Base-by-base conservation (phyloP, 2,329 filamentous ascomycete genomes). In the Aspergillus vadensis region DNA sequence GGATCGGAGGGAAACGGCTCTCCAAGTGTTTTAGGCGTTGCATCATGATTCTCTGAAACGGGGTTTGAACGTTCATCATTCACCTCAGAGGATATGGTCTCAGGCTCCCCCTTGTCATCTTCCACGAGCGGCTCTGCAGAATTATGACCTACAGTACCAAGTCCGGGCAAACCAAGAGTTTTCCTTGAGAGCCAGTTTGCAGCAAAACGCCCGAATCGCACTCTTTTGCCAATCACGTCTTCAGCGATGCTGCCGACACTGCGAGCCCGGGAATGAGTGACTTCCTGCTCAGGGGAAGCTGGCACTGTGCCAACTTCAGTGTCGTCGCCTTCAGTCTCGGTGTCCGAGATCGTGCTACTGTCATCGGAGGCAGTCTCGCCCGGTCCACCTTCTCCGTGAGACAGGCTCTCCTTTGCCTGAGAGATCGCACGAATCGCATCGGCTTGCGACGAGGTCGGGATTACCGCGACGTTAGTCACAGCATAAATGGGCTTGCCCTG, bases 131-230 rank as follows among this genome's bases (percentile, higher is more conserved):
- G 61, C 41, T 68, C 69, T 1, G 59, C 44, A 19, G 83, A 73
- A 44, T 83, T 79, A 50, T 80, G 74, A 10, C 80, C 74, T 74
- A 93, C 79, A 5, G 90, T 91, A 70, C 92, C 84, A 52, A 85
- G 85, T 25, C 88, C 87, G 62, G 91, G 89, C 62, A 87, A 80
- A 55, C 87, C 88, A 90, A 92, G 94, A 0, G 91, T 92, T 63
- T 87, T 89, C 65, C 86, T 88, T 47, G 91, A 95, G 72, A 98
- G 95, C 95, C 95, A 99, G 61, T 89, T 88, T 64, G 92, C 86
- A 0, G 94, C 91, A 74, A 98, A 97, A 39, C 91, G 84, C 4
- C 93, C 94, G 74, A 97, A 98, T 64, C 88, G 88, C 0, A 93
- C 92, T 67, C 87, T 89, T 59, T 86, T 88, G 39, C 88, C 86